Percentiles rank a stretch among this genome's conserved stretches.
phyloP scores from a whole-genome alignment of 495 filamentous ascomycete genomes.

The Aspergillus avenaceus region DNA sequence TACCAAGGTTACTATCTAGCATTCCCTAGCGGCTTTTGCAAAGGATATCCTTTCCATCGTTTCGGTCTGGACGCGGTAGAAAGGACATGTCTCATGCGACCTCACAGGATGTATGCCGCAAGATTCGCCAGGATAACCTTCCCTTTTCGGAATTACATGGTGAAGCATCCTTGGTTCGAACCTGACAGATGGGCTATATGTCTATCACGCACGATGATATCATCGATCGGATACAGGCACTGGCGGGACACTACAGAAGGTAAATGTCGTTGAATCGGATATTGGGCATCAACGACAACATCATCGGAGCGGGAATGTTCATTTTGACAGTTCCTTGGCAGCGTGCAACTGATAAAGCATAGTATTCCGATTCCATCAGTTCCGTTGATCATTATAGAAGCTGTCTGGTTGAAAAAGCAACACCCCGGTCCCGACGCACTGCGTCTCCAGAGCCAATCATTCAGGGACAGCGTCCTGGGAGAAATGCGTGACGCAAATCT shows the following conservation, averaged over 20 bases:
- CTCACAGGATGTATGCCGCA: too few species aligned
- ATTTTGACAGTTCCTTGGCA: background rate
- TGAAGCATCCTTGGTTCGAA: background rate
- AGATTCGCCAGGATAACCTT: too few species aligned
- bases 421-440: background rate
- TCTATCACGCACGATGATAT: background rate
- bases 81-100: too few species aligned
- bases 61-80: too few species aligned
- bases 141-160: too few species aligned
- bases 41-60: too few species aligned
- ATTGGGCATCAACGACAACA: background rate
- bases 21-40: too few species aligned
- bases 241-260: background rate
- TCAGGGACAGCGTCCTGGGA: background rate
- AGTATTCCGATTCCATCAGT: background rate
- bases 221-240: background rate
- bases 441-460: slow-evolving; percentile 1
- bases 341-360: background rate
- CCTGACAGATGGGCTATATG: background rate
- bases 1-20: too few species aligned
- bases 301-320: background rate
- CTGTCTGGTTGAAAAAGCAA: background rate
- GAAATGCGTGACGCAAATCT: slow-evolving; percentile 10
- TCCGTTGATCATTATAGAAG: background rate
- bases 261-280: background rate